These are phyloP conservation scores for Curvularia eragrostidis DNA, from an alignment of 2,329 filamentous ascomycete species.

Conservation along the genomic window DNA sequence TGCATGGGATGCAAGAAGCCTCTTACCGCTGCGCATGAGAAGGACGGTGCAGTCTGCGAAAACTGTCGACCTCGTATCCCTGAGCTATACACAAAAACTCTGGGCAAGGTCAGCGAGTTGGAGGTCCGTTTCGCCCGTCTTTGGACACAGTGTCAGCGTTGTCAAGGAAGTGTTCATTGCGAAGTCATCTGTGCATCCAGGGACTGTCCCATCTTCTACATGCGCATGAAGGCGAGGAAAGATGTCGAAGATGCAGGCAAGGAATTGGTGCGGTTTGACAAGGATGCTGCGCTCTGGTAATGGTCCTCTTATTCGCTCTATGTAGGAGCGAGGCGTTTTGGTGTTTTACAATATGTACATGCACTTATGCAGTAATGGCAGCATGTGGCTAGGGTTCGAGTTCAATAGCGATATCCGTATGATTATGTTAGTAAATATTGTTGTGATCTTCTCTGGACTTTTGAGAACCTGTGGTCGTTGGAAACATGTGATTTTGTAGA, in stretches of 20 bases:
- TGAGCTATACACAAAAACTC: slow-evolving; percentile 90
- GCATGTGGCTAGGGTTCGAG: background rate
- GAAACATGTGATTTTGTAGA: too few species aligned
- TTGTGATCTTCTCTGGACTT: background rate
- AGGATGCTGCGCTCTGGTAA: slow-evolving; percentile 75
- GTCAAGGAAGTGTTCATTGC: slow-evolving; percentile 96
- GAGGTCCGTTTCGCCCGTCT: slow-evolving; percentile 91
- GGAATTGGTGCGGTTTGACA: slow-evolving; percentile 88
- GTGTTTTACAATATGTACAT: slow-evolving; percentile 9
- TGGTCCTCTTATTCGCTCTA: background rate
- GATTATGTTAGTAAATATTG: background rate
- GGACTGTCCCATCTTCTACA: slow-evolving; percentile 99
- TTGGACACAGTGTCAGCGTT: slow-evolving; percentile 98
- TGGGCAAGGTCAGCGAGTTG: slow-evolving; percentile 87
- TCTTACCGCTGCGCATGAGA: slow-evolving; percentile 78
- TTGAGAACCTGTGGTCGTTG: background rate
- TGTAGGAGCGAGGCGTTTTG: slow-evolving; percentile 9
- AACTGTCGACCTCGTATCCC: slow-evolving; percentile 85
- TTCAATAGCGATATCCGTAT: slow-evolving; percentile 5
- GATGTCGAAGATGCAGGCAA: slow-evolving; percentile 94
- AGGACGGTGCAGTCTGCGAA: slow-evolving; percentile 82
- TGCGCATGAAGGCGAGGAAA: slow-evolving; percentile 99
- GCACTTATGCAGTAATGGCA: background rate
- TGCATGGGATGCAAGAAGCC: slow-evolving; percentile 99
- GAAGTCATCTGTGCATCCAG: slow-evolving; percentile 97